Evolutionary conservation across 805 yeast species (phyloP).

Genomic region (Naumovozyma dairenensis): DNA sequence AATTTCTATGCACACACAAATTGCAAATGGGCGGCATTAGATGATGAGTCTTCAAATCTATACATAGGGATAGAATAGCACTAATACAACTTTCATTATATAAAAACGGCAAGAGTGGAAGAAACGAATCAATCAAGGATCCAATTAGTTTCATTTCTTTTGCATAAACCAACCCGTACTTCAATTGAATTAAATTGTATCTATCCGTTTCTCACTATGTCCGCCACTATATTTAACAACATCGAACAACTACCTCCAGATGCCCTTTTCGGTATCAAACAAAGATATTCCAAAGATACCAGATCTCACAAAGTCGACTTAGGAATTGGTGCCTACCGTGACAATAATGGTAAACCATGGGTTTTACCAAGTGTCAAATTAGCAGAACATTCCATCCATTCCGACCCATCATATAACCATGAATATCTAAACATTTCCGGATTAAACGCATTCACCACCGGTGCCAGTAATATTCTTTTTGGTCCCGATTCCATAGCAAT

Average conservation of each 20-base stretch:
- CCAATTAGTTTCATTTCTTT: too few species aligned
- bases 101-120: too few species aligned
- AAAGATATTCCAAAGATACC: constrained; percentile 48
- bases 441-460: constrained; percentile 50
- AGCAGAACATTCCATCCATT: constrained; percentile 59
- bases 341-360: constrained; percentile 79
- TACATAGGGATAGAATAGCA: too few species aligned
- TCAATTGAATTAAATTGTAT: too few species aligned
- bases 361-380: constrained; percentile 64
- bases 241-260: constrained; percentile 70
- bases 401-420: constrained; percentile 60
- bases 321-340: constrained; percentile 94
- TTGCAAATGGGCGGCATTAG: too few species aligned
- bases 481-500: constrained; percentile 52
- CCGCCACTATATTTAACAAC: constrained; percentile 30
- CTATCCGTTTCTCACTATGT: constrained; percentile 9
- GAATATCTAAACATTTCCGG: constrained; percentile 86
- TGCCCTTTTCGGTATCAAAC: constrained; percentile 75
- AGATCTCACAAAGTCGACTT: constrained; percentile 67
- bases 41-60: too few species aligned
- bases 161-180: too few species aligned
- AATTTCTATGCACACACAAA: too few species aligned
- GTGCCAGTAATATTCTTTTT: constrained; percentile 64
- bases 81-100: too few species aligned
- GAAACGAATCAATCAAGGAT: too few species aligned